A percentile compares a stretch with the other conserved stretches of the same genome.
phyloP scores from a whole-genome alignment of 768 basidiomycete genomes.

The Melanogaster broomeanus region DNA sequence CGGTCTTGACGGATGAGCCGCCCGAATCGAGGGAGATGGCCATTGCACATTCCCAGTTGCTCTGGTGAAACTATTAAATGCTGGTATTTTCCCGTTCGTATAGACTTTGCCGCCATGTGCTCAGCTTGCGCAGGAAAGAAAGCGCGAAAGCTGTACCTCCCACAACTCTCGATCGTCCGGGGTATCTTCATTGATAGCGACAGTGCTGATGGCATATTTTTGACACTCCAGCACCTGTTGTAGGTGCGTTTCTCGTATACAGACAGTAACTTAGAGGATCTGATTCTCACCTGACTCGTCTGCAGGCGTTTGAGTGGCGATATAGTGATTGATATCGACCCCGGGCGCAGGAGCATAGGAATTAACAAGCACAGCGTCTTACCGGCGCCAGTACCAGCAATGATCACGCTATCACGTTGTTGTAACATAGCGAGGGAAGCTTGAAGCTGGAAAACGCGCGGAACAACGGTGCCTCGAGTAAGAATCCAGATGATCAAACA shows the following conservation, averaged over 20 bases:
- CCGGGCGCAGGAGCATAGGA: background rate
- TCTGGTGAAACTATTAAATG: constrained; percentile 7
- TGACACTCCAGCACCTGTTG: background rate
- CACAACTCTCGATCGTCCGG: background rate
- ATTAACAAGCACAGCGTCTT: background rate
- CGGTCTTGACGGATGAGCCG: background rate
- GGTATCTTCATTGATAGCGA: background rate
- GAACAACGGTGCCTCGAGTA: background rate
- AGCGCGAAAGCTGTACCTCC: no score
- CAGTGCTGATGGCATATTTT: background rate
- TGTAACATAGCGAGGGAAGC: background rate
- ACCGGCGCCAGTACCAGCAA: background rate
- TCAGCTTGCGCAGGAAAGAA: no score
- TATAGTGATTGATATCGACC: background rate
- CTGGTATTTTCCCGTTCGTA: background rate
- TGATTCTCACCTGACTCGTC: background rate
- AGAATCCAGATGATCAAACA: background rate
- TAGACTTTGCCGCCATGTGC: background rate
- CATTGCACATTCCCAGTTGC: constrained; percentile 3
- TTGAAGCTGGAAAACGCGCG: background rate
- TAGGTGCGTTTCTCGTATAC: no score
- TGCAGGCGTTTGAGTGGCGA: background rate
- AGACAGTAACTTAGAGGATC: no score
- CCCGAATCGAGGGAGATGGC: background rate
- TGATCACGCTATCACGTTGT: background rate